These are phyloP conservation scores for Umbelopsis isabellina DNA, from an alignment of 192 early-diverging fungal species.

Conservation along the genomic window DNA sequence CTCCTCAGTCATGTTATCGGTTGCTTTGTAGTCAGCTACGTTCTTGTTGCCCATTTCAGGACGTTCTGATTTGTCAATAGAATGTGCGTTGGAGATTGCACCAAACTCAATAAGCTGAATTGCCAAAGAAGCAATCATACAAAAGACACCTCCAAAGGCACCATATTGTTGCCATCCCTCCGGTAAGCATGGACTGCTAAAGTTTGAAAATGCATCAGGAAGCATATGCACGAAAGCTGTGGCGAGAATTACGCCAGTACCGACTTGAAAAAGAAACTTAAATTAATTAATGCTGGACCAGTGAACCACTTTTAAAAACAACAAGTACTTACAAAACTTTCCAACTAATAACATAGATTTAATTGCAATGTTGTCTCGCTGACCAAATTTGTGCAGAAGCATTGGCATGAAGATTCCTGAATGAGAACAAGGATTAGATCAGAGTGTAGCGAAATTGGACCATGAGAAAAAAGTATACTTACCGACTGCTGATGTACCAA, in stretches of 20 bases:
- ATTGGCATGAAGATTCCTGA: conserved; percentile 35
- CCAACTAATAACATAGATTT: conserved; percentile 32
- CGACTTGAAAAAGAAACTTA: conserved; percentile 38
- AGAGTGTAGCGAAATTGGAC: background rate
- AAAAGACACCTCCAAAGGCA: conserved; percentile 41
- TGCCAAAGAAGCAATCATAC: conserved; percentile 38
- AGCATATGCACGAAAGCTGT: conserved; percentile 80
- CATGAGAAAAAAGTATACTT: background rate
- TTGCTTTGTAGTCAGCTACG: background rate
- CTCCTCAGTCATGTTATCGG: background rate
- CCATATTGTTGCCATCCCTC: conserved; percentile 34
- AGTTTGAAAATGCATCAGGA: conserved; percentile 44
- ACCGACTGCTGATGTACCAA: conserved; percentile 36
- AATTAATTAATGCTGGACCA: background rate
- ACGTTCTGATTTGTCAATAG: conserved; percentile 1
- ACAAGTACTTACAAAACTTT: conserved; percentile 38
- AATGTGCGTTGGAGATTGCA: conserved; percentile 22
- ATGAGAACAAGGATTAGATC: background rate
- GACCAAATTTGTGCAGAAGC: conserved; percentile 26
- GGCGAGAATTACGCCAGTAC: conserved; percentile 70
- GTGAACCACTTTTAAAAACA: background rate
- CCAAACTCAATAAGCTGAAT: conserved; percentile 34
- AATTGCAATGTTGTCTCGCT: conserved; percentile 25
- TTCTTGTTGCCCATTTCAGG: background rate
- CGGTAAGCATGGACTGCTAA: conserved; percentile 39